Evolutionary conservation across 2,329 filamentous ascomycete genomes (phyloP).

Genomic region (Cladophialophora psammophila): DNA sequence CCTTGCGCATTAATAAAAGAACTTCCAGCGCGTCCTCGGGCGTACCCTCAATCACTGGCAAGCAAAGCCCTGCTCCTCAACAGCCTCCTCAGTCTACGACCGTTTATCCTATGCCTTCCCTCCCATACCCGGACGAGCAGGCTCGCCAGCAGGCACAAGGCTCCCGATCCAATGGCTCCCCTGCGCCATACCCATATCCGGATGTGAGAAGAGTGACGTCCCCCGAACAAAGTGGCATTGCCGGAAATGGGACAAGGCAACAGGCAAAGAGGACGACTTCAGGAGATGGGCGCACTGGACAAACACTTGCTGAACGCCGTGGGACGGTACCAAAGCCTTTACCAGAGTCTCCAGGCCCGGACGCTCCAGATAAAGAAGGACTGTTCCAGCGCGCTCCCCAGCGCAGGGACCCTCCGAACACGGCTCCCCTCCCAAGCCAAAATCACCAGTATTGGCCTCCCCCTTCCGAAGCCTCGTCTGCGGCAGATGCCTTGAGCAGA

Average conservation of each 20-base stretch:
- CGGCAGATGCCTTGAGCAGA: conserved; percentile 42
- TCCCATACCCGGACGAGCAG: conserved; percentile 76
- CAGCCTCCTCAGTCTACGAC: conserved; percentile 65
- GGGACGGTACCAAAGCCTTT: conserved; percentile 80
- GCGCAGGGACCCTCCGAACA: conserved; percentile 41
- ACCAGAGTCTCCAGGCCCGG: conserved; percentile 80
- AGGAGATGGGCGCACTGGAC: conserved; percentile 62
- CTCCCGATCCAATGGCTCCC: conserved; percentile 44
- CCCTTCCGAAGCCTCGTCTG: conserved; percentile 46
- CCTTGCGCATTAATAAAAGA: conserved; percentile 83
- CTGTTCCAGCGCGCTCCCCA: conserved; percentile 73
- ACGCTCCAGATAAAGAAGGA: conserved; percentile 76
- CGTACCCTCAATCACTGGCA: conserved; percentile 46
- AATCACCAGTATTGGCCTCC: conserved; percentile 71
- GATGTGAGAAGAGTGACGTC: conserved; percentile 46
- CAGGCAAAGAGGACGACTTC: conserved; percentile 50
- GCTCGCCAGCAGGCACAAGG: conserved; percentile 49
- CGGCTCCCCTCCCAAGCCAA: conserved; percentile 58
- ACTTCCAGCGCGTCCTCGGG: conserved; percentile 63
- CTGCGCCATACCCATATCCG: conserved; percentile 50
- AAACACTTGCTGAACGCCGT: conserved; percentile 78
- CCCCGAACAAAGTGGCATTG: conserved; percentile 35
- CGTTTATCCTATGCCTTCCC: conserved; percentile 70
- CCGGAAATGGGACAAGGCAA: conserved; percentile 38
- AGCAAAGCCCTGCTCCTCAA: conserved; percentile 47